Percentiles rank a stretch among this genome's conserved stretches.
Evolutionary conservation across 2,329 filamentous ascomycete species (phyloP).

Genomic region (Penicillium freii): DNA sequence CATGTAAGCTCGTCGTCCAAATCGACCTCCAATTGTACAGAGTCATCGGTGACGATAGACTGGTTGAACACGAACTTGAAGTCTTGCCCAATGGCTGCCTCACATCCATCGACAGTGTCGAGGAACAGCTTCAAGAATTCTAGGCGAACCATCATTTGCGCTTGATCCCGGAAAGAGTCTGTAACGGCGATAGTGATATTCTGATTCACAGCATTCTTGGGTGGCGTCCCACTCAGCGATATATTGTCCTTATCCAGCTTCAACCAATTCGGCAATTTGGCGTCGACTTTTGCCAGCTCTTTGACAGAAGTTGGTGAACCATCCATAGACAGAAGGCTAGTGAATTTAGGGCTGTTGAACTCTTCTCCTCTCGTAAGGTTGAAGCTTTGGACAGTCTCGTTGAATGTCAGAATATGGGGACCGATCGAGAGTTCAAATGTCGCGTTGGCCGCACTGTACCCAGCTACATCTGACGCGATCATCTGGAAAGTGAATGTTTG

Average conservation of each 20-base stretch:
- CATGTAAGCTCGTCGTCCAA: slow-evolving; percentile 45
- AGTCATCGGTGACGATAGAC: slow-evolving; percentile 42
- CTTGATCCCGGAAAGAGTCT: slow-evolving; percentile 59
- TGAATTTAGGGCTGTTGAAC: slow-evolving; percentile 55
- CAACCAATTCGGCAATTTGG: slow-evolving; percentile 67
- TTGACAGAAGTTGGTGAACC: slow-evolving; percentile 49
- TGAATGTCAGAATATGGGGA: slow-evolving; percentile 66
- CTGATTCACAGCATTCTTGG: slow-evolving; percentile 55
- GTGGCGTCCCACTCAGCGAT: slow-evolving; percentile 63
- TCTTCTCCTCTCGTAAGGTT: slow-evolving; percentile 56
- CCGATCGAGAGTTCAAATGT: slow-evolving; percentile 71
- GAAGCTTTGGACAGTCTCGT: slow-evolving; percentile 55
- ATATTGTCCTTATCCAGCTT: slow-evolving; percentile 62
- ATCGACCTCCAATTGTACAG: slow-evolving; percentile 46
- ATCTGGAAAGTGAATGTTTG: slow-evolving; percentile 71
- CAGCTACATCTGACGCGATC: slow-evolving; percentile 75
- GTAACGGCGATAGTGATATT: slow-evolving; percentile 62
- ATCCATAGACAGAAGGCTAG: slow-evolving; percentile 57
- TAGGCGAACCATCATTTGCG: slow-evolving; percentile 57
- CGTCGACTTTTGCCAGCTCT: slow-evolving; percentile 54
- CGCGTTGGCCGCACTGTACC: slow-evolving; percentile 66
- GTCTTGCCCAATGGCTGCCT: slow-evolving; percentile 49
- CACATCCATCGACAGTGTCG: slow-evolving; percentile 45
- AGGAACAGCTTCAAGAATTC: slow-evolving; percentile 46
- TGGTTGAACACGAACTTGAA: slow-evolving; percentile 51